Conservation (phyloP, 352 stramenopile species). For the Blastocystis sp. region DNA sequence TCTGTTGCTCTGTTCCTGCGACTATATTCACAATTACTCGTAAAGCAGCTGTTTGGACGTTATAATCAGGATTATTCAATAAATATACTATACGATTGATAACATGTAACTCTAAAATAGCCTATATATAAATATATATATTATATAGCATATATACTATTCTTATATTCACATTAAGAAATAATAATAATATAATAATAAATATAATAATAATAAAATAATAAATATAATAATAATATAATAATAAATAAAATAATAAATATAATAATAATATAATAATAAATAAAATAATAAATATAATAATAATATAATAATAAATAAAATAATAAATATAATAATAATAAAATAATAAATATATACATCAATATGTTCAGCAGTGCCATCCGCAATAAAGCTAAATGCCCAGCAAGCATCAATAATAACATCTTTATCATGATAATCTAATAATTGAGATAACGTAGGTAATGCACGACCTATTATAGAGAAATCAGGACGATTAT, state of each 20-base stretch:
- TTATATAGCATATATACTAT: too few relatives aligned
- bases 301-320: slow-evolving; percentile 43
- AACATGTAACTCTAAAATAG: slow-evolving; percentile 4
- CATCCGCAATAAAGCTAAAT: slow-evolving; percentile 87
- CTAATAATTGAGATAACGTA: slow-evolving; percentile 82
- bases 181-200: slow-evolving; percentile 50
- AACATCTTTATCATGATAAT: slow-evolving; percentile 87
- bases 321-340: slow-evolving; percentile 78
- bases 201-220: background rate
- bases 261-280: background rate
- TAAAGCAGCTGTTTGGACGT: slow-evolving; percentile 82
- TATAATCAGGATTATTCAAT: slow-evolving; percentile 52
- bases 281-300: background rate
- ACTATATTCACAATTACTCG: slow-evolving; percentile 95
- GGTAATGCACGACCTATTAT: slow-evolving; percentile 74
- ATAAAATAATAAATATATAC: slow-evolving; percentile 87
- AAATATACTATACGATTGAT: background rate
- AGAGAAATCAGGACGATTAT: slow-evolving; percentile 65
- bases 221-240: background rate
- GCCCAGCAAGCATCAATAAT: slow-evolving; percentile 97
- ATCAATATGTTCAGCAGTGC: slow-evolving; percentile 95
- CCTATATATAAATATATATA: background rate
- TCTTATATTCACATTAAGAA: too few relatives aligned
- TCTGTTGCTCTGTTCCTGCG: slow-evolving; percentile 93
- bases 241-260: background rate